Base-by-base conservation (phyloP, 129 eudicot genomes). In the Centaurea solstitialis region DNA sequence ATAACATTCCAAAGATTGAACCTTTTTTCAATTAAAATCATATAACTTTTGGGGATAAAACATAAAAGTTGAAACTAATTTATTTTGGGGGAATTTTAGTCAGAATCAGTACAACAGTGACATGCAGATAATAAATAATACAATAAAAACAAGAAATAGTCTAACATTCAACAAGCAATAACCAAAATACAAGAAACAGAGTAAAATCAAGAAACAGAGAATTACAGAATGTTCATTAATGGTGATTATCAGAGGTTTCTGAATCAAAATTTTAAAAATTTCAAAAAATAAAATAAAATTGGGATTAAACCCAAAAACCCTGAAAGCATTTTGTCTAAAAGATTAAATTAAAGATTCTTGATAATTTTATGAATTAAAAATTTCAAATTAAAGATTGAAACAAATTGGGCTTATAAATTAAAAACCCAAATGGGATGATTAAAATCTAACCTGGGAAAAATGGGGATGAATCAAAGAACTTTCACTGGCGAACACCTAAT, bases 361-460 rank as follows among this genome's bases (percentile, higher is more conserved):
- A 53, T 40, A 28, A 28, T 43, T 8, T 82, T 50, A 45, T 45
- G 57, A 76, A 70, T 39, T 6, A 64, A 70, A n/a, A 69, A 69
- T 35, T 18, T 23, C 61, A 68, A 13, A 38, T 38, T 76, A 40
- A 82, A 76, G 39, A 53, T 12, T 70, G 50, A 76, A 72, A 76
- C 73, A 66, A 65, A 10, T 26, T 26, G 65, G 41, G 30, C 38
- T 4, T 40, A 26, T 21, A 66, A 43, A 21, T 28, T 26, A 3
- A 62, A 21, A 62, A 20, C 21, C n/a, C 45, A 6, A n/a, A 7
- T 8, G 6, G 7, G 13, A 20, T 0, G 20, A 64, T 61, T 12
- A 41, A 0, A 61, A 59, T 59, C 74, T 62, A 77, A 83, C 82
- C 86, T 83, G 82, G 20, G 64, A 18, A 76, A 82, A 76, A n/a